Evolutionary conservation across 2,329 filamentous ascomycete species (phyloP), one percentile per base, ranked within the genome.

Genomic region (Penicillium sp.): DNA sequence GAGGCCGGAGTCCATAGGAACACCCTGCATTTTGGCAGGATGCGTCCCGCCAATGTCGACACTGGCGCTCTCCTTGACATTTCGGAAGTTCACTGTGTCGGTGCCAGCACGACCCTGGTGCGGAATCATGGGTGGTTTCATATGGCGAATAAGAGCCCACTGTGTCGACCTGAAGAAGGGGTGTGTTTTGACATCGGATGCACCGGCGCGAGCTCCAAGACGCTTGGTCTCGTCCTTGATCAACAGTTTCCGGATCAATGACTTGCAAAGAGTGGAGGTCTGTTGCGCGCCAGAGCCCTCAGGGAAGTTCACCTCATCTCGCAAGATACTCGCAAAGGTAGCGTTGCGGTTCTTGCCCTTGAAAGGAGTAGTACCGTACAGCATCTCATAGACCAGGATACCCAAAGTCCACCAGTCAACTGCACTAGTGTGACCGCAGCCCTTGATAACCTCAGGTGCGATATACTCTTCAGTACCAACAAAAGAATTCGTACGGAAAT

Each of bases 351-450:
- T 99, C 84, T 99, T 97, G 65, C 94, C 94, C 80, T 99, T 99
- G 83, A 99, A 99, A 1, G 94, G 94, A 0, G 94, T 99, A 0
- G 93, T 99, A 51, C 94, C 94, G 77, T 93, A 99, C 31, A 99
- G 82, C 94, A 99, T 99, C 76, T 99, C 94, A 73, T 97, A 99
- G 52, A 99, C 92, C 69, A 99, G 77, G 63, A 99, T 97, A 18
- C 94, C 94, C 49, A 99, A 77, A 0, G 94, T 99, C 94, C 94
- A 99, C 94, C 94, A 99, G 74, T 99, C 94, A 13, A 99, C 94
- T 13, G 94, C 94, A 71, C 93, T 97, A 7, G 94, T 99, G 76
- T 99, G 94, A 21, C 94, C 94, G 70, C 93, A 97, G 34, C 94
- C 94, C 77, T 97, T 97, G 73, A 99, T 99, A 31, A 99, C 94